These are phyloP conservation scores for Dactylonectria macrodidyma DNA, from an alignment of 2,329 filamentous ascomycete genomes.

Conservation along the genomic window DNA sequence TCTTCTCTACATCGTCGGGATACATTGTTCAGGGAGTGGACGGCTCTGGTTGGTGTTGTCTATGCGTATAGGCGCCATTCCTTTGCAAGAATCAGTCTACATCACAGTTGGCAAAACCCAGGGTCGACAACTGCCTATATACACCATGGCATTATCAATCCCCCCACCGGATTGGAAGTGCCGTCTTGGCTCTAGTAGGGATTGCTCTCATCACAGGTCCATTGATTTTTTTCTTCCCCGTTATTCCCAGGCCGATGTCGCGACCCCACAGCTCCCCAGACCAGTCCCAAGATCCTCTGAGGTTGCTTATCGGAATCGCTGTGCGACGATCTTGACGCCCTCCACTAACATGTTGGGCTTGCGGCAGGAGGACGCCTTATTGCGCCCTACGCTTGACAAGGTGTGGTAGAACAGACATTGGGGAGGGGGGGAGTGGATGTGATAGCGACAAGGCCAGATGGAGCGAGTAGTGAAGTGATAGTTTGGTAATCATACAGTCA, in stretches of 20 bases:
- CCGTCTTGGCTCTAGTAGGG: background rate
- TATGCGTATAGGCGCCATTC: constrained; percentile 27
- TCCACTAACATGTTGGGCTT: constrained; percentile 12
- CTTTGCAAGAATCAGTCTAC: constrained; percentile 6
- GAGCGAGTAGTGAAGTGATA: background rate
- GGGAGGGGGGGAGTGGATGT: constrained; percentile 7
- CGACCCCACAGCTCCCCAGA: constrained; percentile 21
- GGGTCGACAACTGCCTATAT: constrained; percentile 37
- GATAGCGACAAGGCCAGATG: background rate
- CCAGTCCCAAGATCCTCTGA: background rate
- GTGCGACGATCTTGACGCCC: constrained; percentile 18
- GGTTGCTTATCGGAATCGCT: constrained; percentile 15
- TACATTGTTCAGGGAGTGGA: constrained; percentile 36
- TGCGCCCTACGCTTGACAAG: constrained; percentile 17
- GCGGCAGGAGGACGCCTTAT: constrained; percentile 11
- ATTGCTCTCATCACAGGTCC: background rate
- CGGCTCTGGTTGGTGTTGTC: constrained; percentile 11
- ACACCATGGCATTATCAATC: constrained; percentile 26
- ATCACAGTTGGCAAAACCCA: constrained; percentile 5
- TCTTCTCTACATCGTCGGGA: constrained; percentile 41
- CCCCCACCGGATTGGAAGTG: constrained; percentile 10
- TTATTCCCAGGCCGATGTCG: constrained; percentile 27
- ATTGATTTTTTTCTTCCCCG: constrained; percentile 12
- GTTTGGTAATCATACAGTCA: constrained; percentile 12
- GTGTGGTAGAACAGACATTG: background rate